These are phyloP conservation scores for Arachis stenosperma DNA, from an alignment of 306 rosid genomes.

Conservation along the genomic window DNA sequence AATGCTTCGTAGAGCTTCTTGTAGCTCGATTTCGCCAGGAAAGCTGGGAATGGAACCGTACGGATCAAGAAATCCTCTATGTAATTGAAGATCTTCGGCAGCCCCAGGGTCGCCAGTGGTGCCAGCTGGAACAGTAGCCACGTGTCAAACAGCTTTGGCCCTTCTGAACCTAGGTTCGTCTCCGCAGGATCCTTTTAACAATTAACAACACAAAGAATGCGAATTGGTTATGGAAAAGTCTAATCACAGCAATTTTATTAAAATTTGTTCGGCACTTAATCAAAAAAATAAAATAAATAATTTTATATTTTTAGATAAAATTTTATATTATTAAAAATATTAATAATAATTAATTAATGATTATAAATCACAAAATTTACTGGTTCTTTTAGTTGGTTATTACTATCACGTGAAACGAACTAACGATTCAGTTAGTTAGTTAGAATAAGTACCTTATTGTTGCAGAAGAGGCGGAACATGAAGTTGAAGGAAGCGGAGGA, in stretches of 20 bases:
- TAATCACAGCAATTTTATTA: too few relatives aligned
- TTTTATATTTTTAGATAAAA: too few relatives aligned
- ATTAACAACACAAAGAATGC: too few relatives aligned
- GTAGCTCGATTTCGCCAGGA: constrained; percentile 48
- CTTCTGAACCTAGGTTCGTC: constrained; percentile 39
- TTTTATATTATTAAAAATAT: too few relatives aligned
- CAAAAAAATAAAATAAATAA: too few relatives aligned
- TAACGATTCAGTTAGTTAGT: too few relatives aligned
- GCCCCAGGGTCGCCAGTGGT: constrained; percentile 51
- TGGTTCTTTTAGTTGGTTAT: too few relatives aligned
- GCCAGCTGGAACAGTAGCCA: constrained; percentile 64
- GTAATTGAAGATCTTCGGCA: constrained; percentile 51
- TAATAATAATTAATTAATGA: too few relatives aligned
- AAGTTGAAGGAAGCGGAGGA: constrained; percentile 50
- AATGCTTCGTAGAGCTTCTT: constrained; percentile 55
- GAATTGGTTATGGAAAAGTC: too few relatives aligned
- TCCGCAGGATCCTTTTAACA: constrained; percentile 34
- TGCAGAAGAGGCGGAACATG: constrained; percentile 54
- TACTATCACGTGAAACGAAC: too few relatives aligned
- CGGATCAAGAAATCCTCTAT: constrained; percentile 62
- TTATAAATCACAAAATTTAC: too few relatives aligned
- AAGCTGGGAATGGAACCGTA: constrained; percentile 52
- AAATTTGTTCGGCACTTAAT: too few relatives aligned
- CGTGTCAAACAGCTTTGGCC: constrained; percentile 30
- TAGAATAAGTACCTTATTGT: not conserved